Conservation (phyloP, 495 filamentous ascomycete species). For the Podospora tetraspora region DNA sequence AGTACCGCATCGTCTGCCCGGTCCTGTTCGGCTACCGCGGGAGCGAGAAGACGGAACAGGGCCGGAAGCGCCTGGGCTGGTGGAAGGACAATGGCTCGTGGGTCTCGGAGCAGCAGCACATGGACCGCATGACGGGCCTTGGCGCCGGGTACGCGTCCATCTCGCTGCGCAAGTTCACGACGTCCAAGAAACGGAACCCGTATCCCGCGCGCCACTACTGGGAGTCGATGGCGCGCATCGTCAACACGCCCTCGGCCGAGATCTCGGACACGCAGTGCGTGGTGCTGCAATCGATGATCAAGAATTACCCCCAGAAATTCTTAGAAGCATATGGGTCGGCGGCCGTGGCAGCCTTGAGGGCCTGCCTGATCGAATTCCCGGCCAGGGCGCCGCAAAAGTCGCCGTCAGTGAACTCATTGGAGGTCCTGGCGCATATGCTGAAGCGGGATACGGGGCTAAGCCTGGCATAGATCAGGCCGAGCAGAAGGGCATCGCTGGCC, state of each 20-base stretch:
- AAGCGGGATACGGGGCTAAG: conserved; percentile 53
- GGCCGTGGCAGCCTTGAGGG: conserved; percentile 57
- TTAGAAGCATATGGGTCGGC: conserved; percentile 70
- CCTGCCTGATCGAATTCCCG: conserved; percentile 65
- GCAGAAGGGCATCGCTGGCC: neutral
- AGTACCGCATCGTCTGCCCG: conserved; percentile 74
- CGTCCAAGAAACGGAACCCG: conserved; percentile 60
- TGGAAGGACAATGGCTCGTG: conserved; percentile 53
- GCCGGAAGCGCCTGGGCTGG: conserved; percentile 72
- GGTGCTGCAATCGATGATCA: conserved; percentile 71
- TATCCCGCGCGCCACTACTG: conserved; percentile 79
- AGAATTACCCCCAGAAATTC: conserved; percentile 64
- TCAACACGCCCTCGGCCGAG: conserved; percentile 61
- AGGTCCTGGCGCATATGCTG: conserved; percentile 55
- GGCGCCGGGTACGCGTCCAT: conserved; percentile 79
- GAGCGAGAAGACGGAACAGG: conserved; percentile 64
- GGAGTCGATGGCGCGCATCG: conserved; percentile 63
- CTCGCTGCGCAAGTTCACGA: conserved; percentile 72
- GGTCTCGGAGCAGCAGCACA: conserved; percentile 61
- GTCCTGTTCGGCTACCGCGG: conserved; percentile 82
- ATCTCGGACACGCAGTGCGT: conserved; percentile 73
- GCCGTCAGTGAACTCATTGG: conserved; percentile 52
- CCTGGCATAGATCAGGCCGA: conserved; percentile 22
- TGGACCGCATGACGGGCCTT: conserved; percentile 77
- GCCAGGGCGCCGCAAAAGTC: conserved; percentile 43